These are phyloP conservation scores for Fusarium phyllophilum DNA, from an alignment of 2,329 filamentous ascomycete genomes.

Conservation along the genomic window DNA sequence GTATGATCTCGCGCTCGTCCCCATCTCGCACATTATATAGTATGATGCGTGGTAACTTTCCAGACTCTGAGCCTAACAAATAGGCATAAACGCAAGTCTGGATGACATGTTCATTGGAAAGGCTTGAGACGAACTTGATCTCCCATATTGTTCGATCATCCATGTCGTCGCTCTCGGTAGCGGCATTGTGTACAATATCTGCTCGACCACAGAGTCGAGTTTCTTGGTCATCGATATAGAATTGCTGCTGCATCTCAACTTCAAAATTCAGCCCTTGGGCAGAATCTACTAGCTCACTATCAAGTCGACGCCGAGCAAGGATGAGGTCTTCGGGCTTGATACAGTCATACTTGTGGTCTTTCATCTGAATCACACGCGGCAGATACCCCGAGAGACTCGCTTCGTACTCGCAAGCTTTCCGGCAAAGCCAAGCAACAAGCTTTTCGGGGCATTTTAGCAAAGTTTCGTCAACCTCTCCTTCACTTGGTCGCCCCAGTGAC, in stretches of 20 bases:
- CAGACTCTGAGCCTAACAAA: constrained; percentile 13
- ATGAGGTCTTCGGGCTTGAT: constrained; percentile 34
- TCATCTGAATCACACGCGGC: constrained; percentile 43
- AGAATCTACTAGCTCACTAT: constrained; percentile 12
- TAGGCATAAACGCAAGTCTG: constrained; percentile 45
- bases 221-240: background rate
- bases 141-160: constrained; percentile 40
- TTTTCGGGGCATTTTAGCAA: background rate
- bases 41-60: constrained; percentile 28
- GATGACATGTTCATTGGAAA: constrained; percentile 41
- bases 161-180: background rate
- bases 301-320: constrained; percentile 34
- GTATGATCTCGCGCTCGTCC: constrained; percentile 38
- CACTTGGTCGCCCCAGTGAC: constrained; percentile 7
- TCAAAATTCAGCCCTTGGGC: constrained; percentile 10
- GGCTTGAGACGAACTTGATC: constrained; percentile 45
- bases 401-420: constrained; percentile 42
- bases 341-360: constrained; percentile 43
- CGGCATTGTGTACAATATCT: constrained; percentile 12
- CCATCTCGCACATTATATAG: constrained; percentile 45
- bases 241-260: background rate
- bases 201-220: constrained; percentile 20
- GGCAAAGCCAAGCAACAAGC: constrained; percentile 40
- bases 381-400: constrained; percentile 37
- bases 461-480: background rate